These are phyloP conservation scores for Vitis labrusca DNA, from an alignment of 164 flowering plant species.

Conservation along the genomic window DNA sequence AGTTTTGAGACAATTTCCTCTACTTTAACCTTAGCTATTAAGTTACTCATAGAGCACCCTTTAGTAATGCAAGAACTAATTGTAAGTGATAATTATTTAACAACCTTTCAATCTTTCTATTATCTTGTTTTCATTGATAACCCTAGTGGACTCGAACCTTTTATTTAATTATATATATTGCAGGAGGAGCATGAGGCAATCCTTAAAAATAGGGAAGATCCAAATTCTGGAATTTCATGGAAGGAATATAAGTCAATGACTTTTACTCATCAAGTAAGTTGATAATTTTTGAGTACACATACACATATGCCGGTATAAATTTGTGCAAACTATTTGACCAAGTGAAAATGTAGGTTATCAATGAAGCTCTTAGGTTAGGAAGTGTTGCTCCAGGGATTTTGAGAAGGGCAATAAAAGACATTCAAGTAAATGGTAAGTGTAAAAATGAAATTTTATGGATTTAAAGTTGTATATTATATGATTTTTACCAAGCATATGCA, in stretches of 20 bases:
- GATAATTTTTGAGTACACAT: too few species aligned
- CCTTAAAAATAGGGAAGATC: slow-evolving; percentile 3
- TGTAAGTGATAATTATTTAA: neutral
- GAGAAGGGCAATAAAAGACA: slow-evolving; percentile 17
- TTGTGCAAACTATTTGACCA: neutral
- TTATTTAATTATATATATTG: neutral
- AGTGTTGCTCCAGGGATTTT: slow-evolving; percentile 12
- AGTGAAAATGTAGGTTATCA: slow-evolving; percentile 14
- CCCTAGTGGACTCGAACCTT: neutral
- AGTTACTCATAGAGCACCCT: slow-evolving; percentile 24
- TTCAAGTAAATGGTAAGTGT: slow-evolving; percentile 10
- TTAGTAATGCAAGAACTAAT: slow-evolving; percentile 17
- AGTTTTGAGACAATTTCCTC: slow-evolving; percentile 26
- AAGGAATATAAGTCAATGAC: slow-evolving; percentile 35
- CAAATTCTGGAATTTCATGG: slow-evolving; percentile 21
- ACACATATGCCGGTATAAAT: too few species aligned
- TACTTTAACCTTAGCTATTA: slow-evolving; percentile 18
- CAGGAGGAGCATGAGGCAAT: slow-evolving; percentile 26
- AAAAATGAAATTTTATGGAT: neutral
- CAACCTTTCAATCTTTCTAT: neutral
- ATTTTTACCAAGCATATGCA: neutral
- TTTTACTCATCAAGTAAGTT: slow-evolving; percentile 19
- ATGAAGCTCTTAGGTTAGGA: slow-evolving; percentile 17
- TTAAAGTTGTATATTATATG: neutral
- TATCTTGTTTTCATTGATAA: neutral